These are phyloP conservation scores for Porphyridium purpureum DNA, from an alignment of 23 red algal genomes.

Conservation along the genomic window DNA sequence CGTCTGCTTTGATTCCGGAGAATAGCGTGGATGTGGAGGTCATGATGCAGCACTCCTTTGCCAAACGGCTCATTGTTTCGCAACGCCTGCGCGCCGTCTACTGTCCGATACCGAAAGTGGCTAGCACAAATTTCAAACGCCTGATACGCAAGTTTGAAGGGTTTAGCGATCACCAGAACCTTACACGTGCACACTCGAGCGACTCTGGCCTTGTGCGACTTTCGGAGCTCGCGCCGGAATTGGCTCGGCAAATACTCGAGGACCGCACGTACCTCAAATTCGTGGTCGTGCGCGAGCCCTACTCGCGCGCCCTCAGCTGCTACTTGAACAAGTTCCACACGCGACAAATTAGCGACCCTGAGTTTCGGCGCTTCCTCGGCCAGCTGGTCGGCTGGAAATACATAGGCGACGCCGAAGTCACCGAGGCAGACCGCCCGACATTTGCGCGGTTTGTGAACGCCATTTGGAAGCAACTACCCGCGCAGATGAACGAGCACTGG, in stretches of 20 bases:
- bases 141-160: conserved; percentile 50
- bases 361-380: conserved; percentile 53
- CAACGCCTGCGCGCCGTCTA: conserved; percentile 27
- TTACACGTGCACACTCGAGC: conserved; percentile 20
- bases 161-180: conserved; percentile 23
- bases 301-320: conserved; percentile 28
- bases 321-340: conserved; percentile 72
- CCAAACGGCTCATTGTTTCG: conserved; percentile 38
- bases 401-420: conserved; percentile 3
- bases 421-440: conserved; percentile 9
- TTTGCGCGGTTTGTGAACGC: conserved; percentile 45
- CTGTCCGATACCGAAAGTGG: conserved; percentile 79
- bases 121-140: conserved; percentile 69
- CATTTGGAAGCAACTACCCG: conserved; percentile 11
- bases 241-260: conserved; percentile 13
- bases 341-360: not conserved
- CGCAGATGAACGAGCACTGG: conserved; percentile 79
- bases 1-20: too few species aligned
- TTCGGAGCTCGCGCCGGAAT: conserved; percentile 35
- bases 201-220: conserved; percentile 35
- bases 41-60: too few species aligned
- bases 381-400: conserved; percentile 34
- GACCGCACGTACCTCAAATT: conserved; percentile 46
- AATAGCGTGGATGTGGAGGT: too few species aligned
- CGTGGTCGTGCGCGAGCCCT: conserved; percentile 69